Conservation (phyloP, 192 early-diverging fungal species). For the Backusella luteola region DNA sequence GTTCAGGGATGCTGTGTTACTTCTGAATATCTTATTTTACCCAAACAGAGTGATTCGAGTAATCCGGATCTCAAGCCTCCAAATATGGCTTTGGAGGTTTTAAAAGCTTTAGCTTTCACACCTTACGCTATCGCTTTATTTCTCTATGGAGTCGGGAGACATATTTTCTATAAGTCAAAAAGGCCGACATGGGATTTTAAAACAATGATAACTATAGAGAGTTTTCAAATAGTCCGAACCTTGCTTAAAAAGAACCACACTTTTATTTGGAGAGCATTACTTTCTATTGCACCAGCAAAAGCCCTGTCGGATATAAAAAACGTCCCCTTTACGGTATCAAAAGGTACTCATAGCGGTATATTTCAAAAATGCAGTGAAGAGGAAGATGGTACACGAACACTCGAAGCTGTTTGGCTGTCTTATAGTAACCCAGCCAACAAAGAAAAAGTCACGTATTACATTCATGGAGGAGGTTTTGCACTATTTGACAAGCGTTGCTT, state of each 20-base stretch:
- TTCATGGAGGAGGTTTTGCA: constrained; percentile 9
- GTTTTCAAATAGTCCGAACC: neutral
- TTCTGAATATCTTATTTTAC: neutral
- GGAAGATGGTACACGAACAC: constrained; percentile 1
- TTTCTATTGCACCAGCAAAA: neutral
- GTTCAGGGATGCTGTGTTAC: neutral
- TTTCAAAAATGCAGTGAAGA: neutral
- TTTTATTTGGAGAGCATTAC: neutral
- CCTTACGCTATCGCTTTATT: neutral
- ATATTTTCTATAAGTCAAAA: neutral
- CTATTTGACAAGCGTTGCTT: constrained; percentile 6
- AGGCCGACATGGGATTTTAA: constrained; percentile 16
- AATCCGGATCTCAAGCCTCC: neutral
- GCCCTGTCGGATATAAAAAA: neutral
- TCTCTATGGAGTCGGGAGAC: neutral
- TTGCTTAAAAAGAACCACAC: neutral
- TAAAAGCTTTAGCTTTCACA: neutral
- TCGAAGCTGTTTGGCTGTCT: constrained; percentile 7
- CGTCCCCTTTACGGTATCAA: neutral
- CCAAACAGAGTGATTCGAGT: neutral
- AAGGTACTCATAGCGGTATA: neutral
- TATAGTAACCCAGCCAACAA: neutral
- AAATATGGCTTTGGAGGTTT: neutral
- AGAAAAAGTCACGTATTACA: constrained; percentile 12
- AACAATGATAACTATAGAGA: neutral